phyloP scores from a whole-genome alignment of 1,284 basidiomycete genomes.

The Rhodotorula sp. region DNA sequence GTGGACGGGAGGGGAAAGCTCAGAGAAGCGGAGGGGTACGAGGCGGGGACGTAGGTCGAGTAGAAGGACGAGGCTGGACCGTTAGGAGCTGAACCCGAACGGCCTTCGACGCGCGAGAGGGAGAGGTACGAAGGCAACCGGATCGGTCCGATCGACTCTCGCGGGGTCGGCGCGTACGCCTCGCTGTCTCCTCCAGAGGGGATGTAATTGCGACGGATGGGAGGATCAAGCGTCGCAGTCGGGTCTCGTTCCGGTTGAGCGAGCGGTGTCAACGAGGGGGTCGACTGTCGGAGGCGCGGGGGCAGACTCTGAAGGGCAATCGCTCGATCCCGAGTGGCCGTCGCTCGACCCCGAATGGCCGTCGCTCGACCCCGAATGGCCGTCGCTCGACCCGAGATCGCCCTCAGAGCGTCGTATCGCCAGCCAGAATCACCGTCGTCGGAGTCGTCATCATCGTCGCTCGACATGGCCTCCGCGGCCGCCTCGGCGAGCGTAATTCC shows the following conservation, averaged over 20 bases:
- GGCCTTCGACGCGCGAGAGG: neutral
- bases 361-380: no score
- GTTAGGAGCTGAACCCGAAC: neutral
- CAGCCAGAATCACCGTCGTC: no score
- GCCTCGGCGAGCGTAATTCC: no score
- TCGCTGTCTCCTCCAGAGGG: neutral
- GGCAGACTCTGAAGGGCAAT: no score
- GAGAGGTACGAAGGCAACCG: slow-evolving; percentile 5
- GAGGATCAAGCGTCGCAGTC: neutral
- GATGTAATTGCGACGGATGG: slow-evolving; percentile 8
- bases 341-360: no score
- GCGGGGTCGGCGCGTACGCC: neutral
- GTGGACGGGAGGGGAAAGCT: neutral
- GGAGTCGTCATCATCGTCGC: no score
- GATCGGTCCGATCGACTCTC: slow-evolving; percentile 3
- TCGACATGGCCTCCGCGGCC: no score
- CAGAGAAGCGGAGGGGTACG: neutral
- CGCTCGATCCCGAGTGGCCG: no score
- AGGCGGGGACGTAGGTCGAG: neutral
- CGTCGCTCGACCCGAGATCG: no score
- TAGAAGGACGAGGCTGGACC: neutral
- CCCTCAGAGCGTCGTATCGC: no score
- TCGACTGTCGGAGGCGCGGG: slow-evolving; percentile 3
- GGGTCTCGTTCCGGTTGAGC: no score
- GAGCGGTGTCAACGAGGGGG: neutral